Evolutionary conservation across 2,329 filamentous ascomycete genomes (phyloP).

Genomic region (Beauveria pseudobassiana): DNA sequence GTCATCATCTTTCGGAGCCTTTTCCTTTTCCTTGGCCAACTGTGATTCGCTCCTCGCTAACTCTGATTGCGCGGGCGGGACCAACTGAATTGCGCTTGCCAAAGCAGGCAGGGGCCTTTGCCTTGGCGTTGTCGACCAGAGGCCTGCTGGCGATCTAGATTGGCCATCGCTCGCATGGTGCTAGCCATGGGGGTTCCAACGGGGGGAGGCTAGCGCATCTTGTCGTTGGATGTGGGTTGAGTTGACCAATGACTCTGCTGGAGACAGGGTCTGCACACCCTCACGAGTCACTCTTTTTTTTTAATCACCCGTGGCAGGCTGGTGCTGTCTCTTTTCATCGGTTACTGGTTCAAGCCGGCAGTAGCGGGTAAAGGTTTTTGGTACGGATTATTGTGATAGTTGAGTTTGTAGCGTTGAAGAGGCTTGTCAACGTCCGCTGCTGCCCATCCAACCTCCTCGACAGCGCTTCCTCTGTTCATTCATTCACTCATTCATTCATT

Average conservation of each 20-base stretch:
- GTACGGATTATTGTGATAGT: too few relatives aligned
- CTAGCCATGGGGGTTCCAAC: not conserved
- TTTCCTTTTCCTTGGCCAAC: not conserved
- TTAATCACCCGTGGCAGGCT: too few relatives aligned
- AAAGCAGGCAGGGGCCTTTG: not conserved
- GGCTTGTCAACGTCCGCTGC: too few relatives aligned
- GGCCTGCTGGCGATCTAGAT: constrained; percentile 12
- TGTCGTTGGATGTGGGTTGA: not conserved
- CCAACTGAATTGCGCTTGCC: constrained; percentile 17
- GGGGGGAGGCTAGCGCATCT: constrained; percentile 8
- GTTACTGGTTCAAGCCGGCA: too few relatives aligned
- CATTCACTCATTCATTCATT: too few relatives aligned
- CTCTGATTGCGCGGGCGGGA: constrained; percentile 33
- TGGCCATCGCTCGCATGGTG: constrained; percentile 15
- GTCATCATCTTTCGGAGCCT: not conserved
- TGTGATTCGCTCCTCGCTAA: not conserved
- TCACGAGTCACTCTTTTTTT: not conserved
- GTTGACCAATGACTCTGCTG: not conserved
- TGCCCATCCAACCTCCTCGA: too few relatives aligned
- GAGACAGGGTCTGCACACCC: constrained; percentile 3
- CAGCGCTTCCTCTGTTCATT: too few relatives aligned
- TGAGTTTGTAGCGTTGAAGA: too few relatives aligned
- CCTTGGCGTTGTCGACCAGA: not conserved
- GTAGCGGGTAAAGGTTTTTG: too few relatives aligned
- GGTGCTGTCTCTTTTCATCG: too few relatives aligned